Conservation (phyloP, 805 yeast species). For the Ogataea nonfermentans region DNA sequence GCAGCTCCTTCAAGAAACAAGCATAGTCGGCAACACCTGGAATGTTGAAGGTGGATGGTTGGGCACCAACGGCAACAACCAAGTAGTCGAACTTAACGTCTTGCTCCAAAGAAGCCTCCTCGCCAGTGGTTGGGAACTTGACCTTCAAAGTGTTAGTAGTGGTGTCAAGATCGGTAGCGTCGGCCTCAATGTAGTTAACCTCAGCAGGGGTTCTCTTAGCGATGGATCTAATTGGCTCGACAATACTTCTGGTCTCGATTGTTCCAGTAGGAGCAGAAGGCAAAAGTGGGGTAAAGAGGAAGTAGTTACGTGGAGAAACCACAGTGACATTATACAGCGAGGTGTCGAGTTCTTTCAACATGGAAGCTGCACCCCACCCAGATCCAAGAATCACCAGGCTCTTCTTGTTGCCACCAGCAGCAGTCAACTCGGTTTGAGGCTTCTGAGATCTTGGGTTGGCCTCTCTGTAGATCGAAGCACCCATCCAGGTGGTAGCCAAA, state of each 20-base stretch:
- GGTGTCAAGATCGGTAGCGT: slow-evolving; percentile 51
- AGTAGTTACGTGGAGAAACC: slow-evolving; percentile 55
- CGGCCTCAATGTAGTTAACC: slow-evolving; percentile 54
- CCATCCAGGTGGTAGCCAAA: slow-evolving; percentile 37
- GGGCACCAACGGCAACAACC: slow-evolving; percentile 57
- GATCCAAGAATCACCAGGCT: slow-evolving; percentile 42
- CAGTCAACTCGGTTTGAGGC: slow-evolving; percentile 43
- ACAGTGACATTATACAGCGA: slow-evolving; percentile 52
- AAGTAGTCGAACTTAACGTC: slow-evolving; percentile 43
- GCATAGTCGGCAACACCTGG: slow-evolving; percentile 58
- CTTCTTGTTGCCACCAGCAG: slow-evolving; percentile 47
- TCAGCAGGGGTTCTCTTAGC: slow-evolving; percentile 51
- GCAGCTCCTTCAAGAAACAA: slow-evolving; percentile 50
- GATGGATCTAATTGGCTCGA: slow-evolving; percentile 53
- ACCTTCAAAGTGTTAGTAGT: slow-evolving; percentile 42
- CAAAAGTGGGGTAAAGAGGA: slow-evolving; percentile 53
- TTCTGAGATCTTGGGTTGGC: slow-evolving; percentile 42
- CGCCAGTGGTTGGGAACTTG: slow-evolving; percentile 41
- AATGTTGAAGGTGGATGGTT: slow-evolving; percentile 55
- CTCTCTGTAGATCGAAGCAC: slow-evolving; percentile 39
- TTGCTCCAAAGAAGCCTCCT: slow-evolving; percentile 42
- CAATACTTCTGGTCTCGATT: slow-evolving; percentile 49
- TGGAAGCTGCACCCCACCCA: slow-evolving; percentile 57
- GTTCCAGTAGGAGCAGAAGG: slow-evolving; percentile 59
- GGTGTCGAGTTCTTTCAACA: slow-evolving; percentile 52